Conservation (phyloP, 208 protist species). For the Trypanosoma lewisi region DNA sequence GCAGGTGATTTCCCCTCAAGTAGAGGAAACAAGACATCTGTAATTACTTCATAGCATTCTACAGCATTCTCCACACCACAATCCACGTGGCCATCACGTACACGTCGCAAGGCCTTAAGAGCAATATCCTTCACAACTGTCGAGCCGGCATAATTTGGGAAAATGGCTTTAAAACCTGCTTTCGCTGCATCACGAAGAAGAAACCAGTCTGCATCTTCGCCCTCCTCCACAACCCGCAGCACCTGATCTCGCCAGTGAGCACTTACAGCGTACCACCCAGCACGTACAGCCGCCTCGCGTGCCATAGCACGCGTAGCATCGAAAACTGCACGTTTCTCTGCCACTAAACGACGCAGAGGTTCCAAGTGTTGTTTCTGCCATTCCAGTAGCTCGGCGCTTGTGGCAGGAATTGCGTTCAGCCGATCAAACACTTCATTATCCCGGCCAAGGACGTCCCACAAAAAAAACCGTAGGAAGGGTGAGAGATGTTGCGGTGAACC, state of each 20-base stretch:
- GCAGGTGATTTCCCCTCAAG: conserved; percentile 30
- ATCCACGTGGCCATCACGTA: conserved; percentile 38
- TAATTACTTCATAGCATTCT: conserved; percentile 33
- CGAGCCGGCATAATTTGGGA: conserved; percentile 69
- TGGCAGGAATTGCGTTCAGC: conserved; percentile 2
- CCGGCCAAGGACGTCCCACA: conserved; percentile 72
- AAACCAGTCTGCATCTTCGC: conserved; percentile 77
- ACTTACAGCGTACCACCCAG: conserved; percentile 78
- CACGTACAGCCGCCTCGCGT: conserved; percentile 47
- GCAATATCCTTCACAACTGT: conserved; percentile 33
- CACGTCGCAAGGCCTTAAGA: conserved; percentile 47
- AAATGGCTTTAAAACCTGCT: conserved; percentile 34
- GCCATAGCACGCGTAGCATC: conserved; percentile 34
- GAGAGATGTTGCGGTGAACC: conserved; percentile 66
- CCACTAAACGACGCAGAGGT: conserved; percentile 23
- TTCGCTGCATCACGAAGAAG: conserved; percentile 49
- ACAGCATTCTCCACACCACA: conserved; percentile 32
- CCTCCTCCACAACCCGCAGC: conserved; percentile 45
- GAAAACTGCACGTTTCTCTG: conserved; percentile 27
- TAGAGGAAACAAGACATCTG: conserved; percentile 35
- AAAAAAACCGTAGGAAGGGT: conserved; percentile 61
- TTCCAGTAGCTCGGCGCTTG: conserved; percentile 23
- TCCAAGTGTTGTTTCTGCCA: conserved; percentile 36
- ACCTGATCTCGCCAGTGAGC: conserved; percentile 87
- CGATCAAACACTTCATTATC: conserved; percentile 57